phyloP scores from a whole-genome alignment of 2,329 filamentous ascomycete genomes.

The Volutella citrinella region DNA sequence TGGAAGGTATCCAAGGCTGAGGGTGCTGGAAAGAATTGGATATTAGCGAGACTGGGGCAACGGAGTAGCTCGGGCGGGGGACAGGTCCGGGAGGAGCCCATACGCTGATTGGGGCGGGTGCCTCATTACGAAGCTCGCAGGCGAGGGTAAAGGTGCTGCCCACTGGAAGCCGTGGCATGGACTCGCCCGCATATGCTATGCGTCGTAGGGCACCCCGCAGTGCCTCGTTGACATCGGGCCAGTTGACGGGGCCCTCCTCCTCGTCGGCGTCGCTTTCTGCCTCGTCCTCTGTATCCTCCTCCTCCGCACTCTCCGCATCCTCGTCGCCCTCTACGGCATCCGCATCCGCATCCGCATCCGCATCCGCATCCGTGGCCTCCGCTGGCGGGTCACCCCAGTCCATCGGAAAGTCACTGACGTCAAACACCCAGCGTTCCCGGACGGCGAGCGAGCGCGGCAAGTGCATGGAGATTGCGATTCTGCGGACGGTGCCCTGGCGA shows the following conservation, averaged over 20 bases:
- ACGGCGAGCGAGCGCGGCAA: conserved; percentile 36
- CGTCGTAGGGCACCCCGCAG: conserved; percentile 65
- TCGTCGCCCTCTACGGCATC: conserved; percentile 19
- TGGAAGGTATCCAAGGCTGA: conserved; percentile 59
- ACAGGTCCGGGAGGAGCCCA: conserved; percentile 22
- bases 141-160: conserved; percentile 75
- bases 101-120: conserved; percentile 56
- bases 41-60: neutral
- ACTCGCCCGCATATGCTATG: conserved; percentile 58
- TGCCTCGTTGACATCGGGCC: conserved; percentile 67
- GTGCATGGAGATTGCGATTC: conserved; percentile 49
- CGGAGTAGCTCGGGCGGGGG: conserved; percentile 5
- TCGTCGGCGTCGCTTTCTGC: conserved; percentile 26
- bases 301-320: conserved; percentile 7
- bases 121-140: conserved; percentile 65
- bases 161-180: conserved; percentile 54
- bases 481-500: conserved; percentile 48
- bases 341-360: conserved; percentile 23
- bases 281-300: conserved; percentile 15
- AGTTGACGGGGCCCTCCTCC: conserved; percentile 38
- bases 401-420: conserved; percentile 49
- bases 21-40: conserved; percentile 42
- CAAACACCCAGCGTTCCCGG: conserved; percentile 62
- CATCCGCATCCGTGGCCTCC: conserved; percentile 13
- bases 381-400: conserved; percentile 16